A percentile compares a stretch with the other conserved stretches of the same genome.
Conservation (phyloP, 495 filamentous ascomycete genomes). For the Podospora australis region DNA sequence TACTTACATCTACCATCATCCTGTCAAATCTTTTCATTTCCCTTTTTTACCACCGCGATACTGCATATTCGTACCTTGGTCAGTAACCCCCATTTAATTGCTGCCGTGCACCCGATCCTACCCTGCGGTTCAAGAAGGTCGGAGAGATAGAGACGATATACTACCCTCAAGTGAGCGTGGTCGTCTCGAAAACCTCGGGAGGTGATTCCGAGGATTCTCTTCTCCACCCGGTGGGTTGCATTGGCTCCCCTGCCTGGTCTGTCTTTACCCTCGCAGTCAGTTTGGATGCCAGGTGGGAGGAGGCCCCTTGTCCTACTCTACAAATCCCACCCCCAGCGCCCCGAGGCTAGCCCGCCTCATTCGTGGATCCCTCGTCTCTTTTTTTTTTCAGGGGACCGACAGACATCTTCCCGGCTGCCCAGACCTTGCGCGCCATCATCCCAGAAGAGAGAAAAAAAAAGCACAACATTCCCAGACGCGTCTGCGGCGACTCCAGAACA, state of each 20-base stretch:
- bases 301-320: slow-evolving; percentile 35
- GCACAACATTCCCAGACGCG: slow-evolving; percentile 39
- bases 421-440: slow-evolving; percentile 27
- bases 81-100: slow-evolving; percentile 9
- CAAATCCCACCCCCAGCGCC: slow-evolving; percentile 35
- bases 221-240: slow-evolving; percentile 30
- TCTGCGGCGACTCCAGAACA: slow-evolving; percentile 25
- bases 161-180: slow-evolving; percentile 21
- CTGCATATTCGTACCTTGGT: slow-evolving; percentile 12
- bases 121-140: background rate
- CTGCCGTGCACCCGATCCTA: no score
- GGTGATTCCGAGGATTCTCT: slow-evolving; percentile 38
- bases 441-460: slow-evolving; percentile 31
- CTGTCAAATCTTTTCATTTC: background rate
- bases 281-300: slow-evolving; percentile 23
- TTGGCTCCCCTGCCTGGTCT: slow-evolving; percentile 16
- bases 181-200: slow-evolving; percentile 38
- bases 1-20: no score
- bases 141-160: slow-evolving; percentile 6
- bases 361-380: slow-evolving; percentile 39
- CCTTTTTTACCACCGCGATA: slow-evolving; percentile 6
- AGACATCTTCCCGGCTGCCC: slow-evolving; percentile 24
- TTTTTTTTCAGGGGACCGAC: slow-evolving; percentile 31
- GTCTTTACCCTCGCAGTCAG: slow-evolving; percentile 15
- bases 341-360: slow-evolving; percentile 36